Base-by-base conservation (phyloP, 2,329 filamentous ascomycete genomes). In the Acephala macrosclerotiorum region DNA sequence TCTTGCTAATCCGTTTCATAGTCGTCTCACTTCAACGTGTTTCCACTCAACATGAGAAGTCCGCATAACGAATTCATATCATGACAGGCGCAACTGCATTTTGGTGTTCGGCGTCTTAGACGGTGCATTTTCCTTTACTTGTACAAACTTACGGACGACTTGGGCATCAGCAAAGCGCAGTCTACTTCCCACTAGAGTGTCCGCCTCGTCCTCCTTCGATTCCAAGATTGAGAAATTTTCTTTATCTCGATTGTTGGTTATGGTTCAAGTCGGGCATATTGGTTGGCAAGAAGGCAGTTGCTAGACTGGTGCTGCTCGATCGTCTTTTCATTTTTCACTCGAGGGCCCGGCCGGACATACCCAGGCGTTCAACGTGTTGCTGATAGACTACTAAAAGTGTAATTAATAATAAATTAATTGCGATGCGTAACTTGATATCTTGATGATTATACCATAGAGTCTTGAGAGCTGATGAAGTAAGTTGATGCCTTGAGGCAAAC, bases 31-130 rank as follows among this genome's bases (percentile, higher is more conserved):
- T 96, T 79, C 92, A 96, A 84, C 91, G 93, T 81, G 92, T 96
- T 72, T 95, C 93, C 63, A 96, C 91, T 68, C 92, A 96, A 82
- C 93, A 97, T 84, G 93, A 96, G 85, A 95, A 94, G 86, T 91
- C 89, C 73, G 84, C 89, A 80, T 94, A 91, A 67, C 18, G 22
- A 20, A 57, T n/a, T 8, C 25, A 36, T 22, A 14, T 14, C 14
- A 57, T 12, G n/a, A 49, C 20, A 25, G 20, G n/a, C 20, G 18
- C 26, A 16, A 53, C 16, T n/a, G 49, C 25, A 16, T 20, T 53
- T 29, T 22, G 7, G n/a, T 14, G 25, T 16, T 29, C 6, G 49
- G 49, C 49, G 22, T 53, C 14, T 51, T 11, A 18, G 22, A 12
- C 22, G 26, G 2, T 3, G 49, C 5, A 18, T 12, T 18, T 26